Percentiles rank a stretch among this genome's conserved stretches.
Evolutionary conservation across 1,284 basidiomycete genomes (phyloP).

Genomic region (Peniophora sp.): DNA sequence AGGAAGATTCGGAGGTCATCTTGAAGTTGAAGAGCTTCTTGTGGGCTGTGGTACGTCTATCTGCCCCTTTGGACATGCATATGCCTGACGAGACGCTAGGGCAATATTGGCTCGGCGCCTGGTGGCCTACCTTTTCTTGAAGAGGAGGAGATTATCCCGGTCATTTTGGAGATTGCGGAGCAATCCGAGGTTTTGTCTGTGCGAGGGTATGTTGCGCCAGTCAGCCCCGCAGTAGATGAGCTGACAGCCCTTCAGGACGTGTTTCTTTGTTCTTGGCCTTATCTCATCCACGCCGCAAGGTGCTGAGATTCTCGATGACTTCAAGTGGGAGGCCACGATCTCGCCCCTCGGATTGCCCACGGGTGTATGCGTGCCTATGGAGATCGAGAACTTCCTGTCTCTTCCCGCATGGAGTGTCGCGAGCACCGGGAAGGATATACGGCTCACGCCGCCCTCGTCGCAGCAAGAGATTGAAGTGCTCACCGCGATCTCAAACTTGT

Average conservation of each 20-base stretch:
- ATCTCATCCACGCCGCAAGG: constrained; percentile 71
- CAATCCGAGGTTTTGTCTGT: constrained; percentile 86
- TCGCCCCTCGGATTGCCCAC: constrained; percentile 85
- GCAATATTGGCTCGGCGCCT: constrained; percentile 87
- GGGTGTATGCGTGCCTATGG: constrained; percentile 83
- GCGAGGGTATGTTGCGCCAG: constrained; percentile 62
- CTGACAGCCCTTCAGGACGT: constrained; percentile 55
- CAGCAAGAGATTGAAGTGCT: constrained; percentile 83
- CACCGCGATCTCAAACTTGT: constrained; percentile 86
- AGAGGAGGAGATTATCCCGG: constrained; percentile 87
- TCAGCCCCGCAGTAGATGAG: not conserved
- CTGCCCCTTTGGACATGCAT: not conserved
- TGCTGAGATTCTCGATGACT: constrained; percentile 81
- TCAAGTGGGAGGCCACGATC: constrained; percentile 86
- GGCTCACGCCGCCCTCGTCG: constrained; percentile 56
- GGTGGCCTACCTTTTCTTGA: constrained; percentile 92
- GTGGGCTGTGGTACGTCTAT: constrained; percentile 85
- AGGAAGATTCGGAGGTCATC: constrained; percentile 77
- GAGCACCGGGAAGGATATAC: constrained; percentile 36
- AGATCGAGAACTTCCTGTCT: constrained; percentile 73
- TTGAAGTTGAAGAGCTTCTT: constrained; percentile 90
- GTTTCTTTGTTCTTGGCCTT: constrained; percentile 90
- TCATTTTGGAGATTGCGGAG: constrained; percentile 87
- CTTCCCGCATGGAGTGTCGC: constrained; percentile 71
- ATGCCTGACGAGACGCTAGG: constrained; percentile 37